Conservation (phyloP, 495 filamentous ascomycete genomes). For the Chaetomium fimeti region DNA sequence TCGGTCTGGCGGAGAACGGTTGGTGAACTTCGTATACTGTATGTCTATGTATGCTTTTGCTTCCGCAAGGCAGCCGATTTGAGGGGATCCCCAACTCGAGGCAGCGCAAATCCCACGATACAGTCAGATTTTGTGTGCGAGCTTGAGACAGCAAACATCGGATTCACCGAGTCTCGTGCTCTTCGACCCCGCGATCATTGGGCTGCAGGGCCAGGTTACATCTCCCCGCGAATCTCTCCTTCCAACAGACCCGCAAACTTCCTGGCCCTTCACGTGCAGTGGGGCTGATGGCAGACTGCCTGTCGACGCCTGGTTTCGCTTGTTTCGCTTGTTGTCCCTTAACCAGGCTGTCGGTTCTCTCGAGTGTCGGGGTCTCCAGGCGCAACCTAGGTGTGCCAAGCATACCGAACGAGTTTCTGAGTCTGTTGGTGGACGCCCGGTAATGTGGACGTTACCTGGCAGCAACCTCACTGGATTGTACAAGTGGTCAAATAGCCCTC, state of each 20-base stretch:
- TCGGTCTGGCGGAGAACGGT: too few species aligned
- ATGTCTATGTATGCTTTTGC: too few species aligned
- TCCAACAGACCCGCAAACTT: neutral
- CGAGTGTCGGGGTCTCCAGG: constrained; percentile 5
- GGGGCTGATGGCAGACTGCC: neutral
- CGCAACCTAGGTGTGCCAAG: neutral
- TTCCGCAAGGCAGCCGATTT: too few species aligned
- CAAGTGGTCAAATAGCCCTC: neutral
- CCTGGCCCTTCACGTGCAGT: neutral
- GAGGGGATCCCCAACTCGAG: too few species aligned
- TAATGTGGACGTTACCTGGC: too few species aligned
- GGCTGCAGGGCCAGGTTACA: constrained; percentile 7
- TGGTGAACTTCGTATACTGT: too few species aligned
- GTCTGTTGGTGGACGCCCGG: too few species aligned
- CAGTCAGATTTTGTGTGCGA: neutral
- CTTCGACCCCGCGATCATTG: too few species aligned
- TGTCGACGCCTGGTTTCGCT: constrained; percentile 1
- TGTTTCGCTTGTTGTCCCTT: neutral
- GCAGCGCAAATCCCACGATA: too few species aligned
- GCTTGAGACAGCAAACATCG: neutral
- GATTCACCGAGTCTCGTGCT: neutral
- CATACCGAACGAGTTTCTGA: too few species aligned
- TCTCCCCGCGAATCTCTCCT: neutral
- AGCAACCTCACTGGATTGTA: too few species aligned
- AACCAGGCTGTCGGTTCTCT: constrained; percentile 10